These are phyloP conservation scores for Platanthera guangdongensis DNA, from an alignment of 106 monocot genomes.

Conservation along the genomic window DNA sequence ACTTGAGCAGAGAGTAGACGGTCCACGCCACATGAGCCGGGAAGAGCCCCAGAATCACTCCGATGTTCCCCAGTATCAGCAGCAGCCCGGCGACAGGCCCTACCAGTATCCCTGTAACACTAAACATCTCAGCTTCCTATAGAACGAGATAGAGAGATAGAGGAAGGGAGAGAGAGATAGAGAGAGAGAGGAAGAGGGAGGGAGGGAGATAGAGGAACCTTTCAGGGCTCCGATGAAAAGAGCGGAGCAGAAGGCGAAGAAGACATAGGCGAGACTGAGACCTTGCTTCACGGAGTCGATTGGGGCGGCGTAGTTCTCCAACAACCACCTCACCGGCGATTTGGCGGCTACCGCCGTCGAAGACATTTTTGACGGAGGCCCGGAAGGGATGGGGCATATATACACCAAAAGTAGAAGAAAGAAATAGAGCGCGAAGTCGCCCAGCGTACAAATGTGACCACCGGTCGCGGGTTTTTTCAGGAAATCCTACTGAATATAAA, in stretches of 20 bases:
- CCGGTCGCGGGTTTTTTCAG: too few relatives aligned
- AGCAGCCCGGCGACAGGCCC: constrained; percentile 73
- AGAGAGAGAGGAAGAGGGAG: too few relatives aligned
- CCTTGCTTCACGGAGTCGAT: constrained; percentile 18
- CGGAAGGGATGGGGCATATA: not conserved
- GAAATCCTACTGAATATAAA: too few relatives aligned
- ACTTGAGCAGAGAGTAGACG: constrained; percentile 62
- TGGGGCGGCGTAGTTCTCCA: constrained; percentile 23
- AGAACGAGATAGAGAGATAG: too few relatives aligned
- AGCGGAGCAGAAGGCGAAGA: constrained; percentile 68
- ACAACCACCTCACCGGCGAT: constrained; percentile 16
- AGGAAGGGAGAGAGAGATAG: too few relatives aligned
- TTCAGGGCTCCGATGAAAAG: constrained; percentile 70
- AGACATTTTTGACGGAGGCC: not conserved
- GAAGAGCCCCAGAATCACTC: constrained; percentile 56
- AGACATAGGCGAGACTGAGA: constrained; percentile 31
- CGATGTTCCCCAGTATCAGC: constrained; percentile 67
- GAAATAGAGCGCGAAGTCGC: too few relatives aligned
- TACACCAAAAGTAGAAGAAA: too few relatives aligned
- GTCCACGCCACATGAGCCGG: constrained; percentile 86
- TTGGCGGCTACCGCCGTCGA: not conserved
- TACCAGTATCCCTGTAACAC: constrained; percentile 51
- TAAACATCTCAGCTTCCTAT: not conserved
- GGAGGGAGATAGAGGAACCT: constrained; percentile 23
- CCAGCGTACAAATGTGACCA: too few relatives aligned